Base-by-base conservation (phyloP, 2,329 filamentous ascomycete species). In the Sporothrix variecibatus region DNA sequence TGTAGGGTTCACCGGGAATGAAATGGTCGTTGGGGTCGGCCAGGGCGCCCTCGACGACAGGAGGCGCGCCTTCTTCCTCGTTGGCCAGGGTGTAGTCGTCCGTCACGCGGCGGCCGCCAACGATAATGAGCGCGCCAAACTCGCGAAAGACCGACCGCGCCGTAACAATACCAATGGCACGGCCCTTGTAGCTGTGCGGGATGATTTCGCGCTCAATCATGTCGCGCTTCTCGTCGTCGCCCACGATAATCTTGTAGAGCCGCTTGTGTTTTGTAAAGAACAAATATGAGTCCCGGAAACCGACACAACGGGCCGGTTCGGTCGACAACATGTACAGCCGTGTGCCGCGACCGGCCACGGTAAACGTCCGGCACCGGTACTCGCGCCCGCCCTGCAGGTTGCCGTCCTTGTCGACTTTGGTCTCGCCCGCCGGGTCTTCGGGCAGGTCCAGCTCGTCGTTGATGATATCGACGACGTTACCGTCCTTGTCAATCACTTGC, bases 231-330 rank as follows among this genome's bases (percentile, higher is more conserved):
- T 97, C 95, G n/a, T 96, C 92, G 77, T 99, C 96, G 79, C 95
- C 94, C 73, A 98, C 94, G 79, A 99, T 97, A 80, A 99, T 97
- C 85, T 99, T 99, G 88, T 94, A 96, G 17, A 99, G 91, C 79
- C 94, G 92, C 81, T 93, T 93, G 83, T 99, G 96, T 84, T 98
- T 99, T 77, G 96, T 97, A 86, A 99, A 99, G 87, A 99, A 98
- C 34, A 99, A 89, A 81, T 99, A 99, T 77, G 95, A 98, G 86
- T 99, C 96, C 78, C 96, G 89, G 87, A 99, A 99, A 20, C 96
- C 96, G 73, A 97, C 95, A 80, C 96, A 98, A 77, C 96, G 93
- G 31, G 96, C 96, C 5, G 96, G 97, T 81, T 99, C 96, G 4
- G 96, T 99, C 2, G 96, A 98, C 83, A 99, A 85, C 96, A 99